Percentiles rank a stretch among this genome's conserved stretches.
phyloP scores from a whole-genome alignment of 441 rosid species.

The Populus tomentosa region DNA sequence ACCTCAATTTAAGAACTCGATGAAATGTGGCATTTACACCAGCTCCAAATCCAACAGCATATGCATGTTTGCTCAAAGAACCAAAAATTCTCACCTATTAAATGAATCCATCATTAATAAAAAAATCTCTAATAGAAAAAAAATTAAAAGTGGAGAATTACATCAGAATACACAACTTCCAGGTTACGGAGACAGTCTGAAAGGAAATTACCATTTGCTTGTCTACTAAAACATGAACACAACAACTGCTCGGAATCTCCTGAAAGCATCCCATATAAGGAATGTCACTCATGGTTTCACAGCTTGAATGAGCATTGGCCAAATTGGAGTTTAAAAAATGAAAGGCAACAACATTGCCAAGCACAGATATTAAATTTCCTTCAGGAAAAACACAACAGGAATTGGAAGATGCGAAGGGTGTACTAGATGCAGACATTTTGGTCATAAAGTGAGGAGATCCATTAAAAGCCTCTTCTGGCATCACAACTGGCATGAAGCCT shows the following conservation, averaged over 20 bases:
- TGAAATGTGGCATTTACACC: constrained; percentile 74
- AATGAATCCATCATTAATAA: neutral
- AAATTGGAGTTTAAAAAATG: constrained; percentile 34
- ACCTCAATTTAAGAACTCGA: constrained; percentile 64
- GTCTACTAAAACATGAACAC: constrained; percentile 52
- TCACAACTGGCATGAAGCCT: constrained; percentile 23
- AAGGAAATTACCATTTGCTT: constrained; percentile 49
- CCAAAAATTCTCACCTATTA: constrained; percentile 64
- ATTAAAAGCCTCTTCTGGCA: constrained; percentile 24
- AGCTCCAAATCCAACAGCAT: constrained; percentile 72
- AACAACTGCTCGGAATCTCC: constrained; percentile 26
- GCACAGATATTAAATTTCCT: constrained; percentile 52
- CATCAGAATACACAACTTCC: constrained; percentile 3
- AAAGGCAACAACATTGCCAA: constrained; percentile 55
- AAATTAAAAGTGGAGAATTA: neutral
- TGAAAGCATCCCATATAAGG: constrained; percentile 22
- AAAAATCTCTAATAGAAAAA: neutral
- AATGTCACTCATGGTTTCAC: constrained; percentile 27
- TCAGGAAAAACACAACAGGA: constrained; percentile 48
- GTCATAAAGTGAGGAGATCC: constrained; percentile 21
- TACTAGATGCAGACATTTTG: constrained; percentile 10
- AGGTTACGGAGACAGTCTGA: neutral
- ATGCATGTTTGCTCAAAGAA: constrained; percentile 43
- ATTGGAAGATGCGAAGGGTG: constrained; percentile 25
- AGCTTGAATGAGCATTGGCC: constrained; percentile 17